A percentile compares a stretch with the other conserved stretches of the same genome.
These are phyloP conservation scores for Blastobotrys attinorum DNA, from an alignment of 805 yeast species.

Conservation along the genomic window DNA sequence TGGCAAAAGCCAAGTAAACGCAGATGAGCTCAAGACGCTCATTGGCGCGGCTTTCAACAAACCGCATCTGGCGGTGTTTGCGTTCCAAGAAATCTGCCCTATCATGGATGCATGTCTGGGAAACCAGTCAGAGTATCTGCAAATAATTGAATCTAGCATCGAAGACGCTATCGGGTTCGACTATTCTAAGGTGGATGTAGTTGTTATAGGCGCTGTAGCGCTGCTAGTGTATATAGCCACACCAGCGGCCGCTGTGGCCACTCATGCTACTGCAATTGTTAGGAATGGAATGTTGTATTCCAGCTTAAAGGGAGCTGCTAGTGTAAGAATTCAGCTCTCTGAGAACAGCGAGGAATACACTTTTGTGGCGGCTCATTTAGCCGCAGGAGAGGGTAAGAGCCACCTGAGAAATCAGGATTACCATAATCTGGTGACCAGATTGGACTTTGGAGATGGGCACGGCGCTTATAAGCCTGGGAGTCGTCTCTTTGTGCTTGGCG, in stretches of 20 bases:
- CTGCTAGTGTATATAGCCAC: slow-evolving; percentile 23
- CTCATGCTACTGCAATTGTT: slow-evolving; percentile 42
- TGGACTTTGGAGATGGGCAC: slow-evolving; percentile 52
- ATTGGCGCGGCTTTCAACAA: not conserved
- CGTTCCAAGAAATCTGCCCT: slow-evolving; percentile 31
- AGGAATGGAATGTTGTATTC: slow-evolving; percentile 33
- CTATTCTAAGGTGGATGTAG: slow-evolving; percentile 14
- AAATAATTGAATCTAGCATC: slow-evolving; percentile 23
- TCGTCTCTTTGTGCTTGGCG: slow-evolving; percentile 76
- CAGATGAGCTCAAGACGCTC: slow-evolving; percentile 1
- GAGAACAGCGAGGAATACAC: slow-evolving; percentile 37
- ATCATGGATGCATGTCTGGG: slow-evolving; percentile 27
- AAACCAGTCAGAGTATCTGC: slow-evolving; percentile 14
- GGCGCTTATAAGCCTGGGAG: slow-evolving; percentile 43
- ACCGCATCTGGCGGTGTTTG: slow-evolving; percentile 15
- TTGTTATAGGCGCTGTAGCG: slow-evolving; percentile 25
- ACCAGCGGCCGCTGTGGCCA: slow-evolving; percentile 22
- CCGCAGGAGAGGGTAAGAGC: slow-evolving; percentile 69
- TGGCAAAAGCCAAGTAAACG: slow-evolving; percentile 18
- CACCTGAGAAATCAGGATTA: slow-evolving; percentile 48
- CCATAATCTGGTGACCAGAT: slow-evolving; percentile 39
- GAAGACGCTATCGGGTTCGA: slow-evolving; percentile 15
- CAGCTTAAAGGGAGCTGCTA: slow-evolving; percentile 69
- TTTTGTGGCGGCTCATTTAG: slow-evolving; percentile 62
- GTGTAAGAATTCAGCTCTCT: slow-evolving; percentile 41